phyloP scores from a whole-genome alignment of 2,329 filamentous ascomycete genomes.

The Clathrospora elynae region DNA sequence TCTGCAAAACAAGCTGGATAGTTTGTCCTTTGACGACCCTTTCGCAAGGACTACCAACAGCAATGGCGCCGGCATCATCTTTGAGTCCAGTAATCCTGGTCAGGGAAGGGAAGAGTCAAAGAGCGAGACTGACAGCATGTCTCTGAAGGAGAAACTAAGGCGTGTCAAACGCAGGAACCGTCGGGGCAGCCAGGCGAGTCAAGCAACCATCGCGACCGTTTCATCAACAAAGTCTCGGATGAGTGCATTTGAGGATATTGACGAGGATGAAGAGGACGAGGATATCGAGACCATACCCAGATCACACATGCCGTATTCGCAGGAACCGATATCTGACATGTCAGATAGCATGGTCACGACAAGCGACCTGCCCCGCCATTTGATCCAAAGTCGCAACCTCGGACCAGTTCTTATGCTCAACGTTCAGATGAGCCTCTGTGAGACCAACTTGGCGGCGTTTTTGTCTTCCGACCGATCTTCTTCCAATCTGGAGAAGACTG shows the following conservation, averaged over 20 bases:
- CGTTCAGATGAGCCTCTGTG: conserved; percentile 71
- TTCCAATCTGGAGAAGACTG: conserved; percentile 17
- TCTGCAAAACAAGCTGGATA: conserved; percentile 21
- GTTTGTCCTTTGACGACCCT: conserved; percentile 25
- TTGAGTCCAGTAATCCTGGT: conserved; percentile 37
- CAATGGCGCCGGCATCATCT: conserved; percentile 33
- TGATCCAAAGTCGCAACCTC: conserved; percentile 23
- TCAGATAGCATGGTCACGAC: conserved; percentile 47
- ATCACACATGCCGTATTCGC: conserved; percentile 28
- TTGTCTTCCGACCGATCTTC: conserved; percentile 46
- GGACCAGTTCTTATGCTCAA: conserved; percentile 59
- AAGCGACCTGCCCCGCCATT: conserved; percentile 36
- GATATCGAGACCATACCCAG: conserved; percentile 57
- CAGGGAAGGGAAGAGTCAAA: conserved; percentile 15
- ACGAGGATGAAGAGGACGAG: conserved; percentile 50
- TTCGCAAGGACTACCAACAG: conserved; percentile 18
- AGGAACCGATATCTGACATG: conserved; percentile 24
- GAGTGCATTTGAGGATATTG: conserved; percentile 44
- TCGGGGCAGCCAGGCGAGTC: conserved; percentile 42
- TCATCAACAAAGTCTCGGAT: conserved; percentile 51
- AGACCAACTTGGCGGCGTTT: conserved; percentile 65
- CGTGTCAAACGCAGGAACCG: conserved; percentile 29
- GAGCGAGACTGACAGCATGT: conserved; percentile 14
- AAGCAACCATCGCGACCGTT: conserved; percentile 47
- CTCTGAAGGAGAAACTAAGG: conserved; percentile 41